phyloP scores from a whole-genome alignment of 2,329 filamentous ascomycete species.

The Shiraia sp. region DNA sequence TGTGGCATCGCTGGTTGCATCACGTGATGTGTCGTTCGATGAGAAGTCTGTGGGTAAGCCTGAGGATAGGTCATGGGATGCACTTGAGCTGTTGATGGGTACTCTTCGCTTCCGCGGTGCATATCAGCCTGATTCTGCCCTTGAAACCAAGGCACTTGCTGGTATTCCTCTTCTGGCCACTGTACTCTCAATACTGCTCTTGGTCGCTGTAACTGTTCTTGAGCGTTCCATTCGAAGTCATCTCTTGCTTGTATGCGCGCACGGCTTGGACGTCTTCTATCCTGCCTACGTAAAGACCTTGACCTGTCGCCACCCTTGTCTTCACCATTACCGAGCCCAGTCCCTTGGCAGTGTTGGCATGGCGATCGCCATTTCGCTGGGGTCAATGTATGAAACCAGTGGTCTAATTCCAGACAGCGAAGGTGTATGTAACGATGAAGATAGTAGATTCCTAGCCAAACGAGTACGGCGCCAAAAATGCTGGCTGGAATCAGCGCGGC shows the following conservation, averaged over 20 bases:
- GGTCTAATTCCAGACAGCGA: constrained; percentile 17
- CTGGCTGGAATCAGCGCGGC: constrained; percentile 22
- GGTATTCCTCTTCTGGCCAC: background rate
- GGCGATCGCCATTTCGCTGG: background rate
- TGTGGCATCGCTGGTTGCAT: background rate
- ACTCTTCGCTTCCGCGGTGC: constrained; percentile 1
- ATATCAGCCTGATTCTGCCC: constrained; percentile 1
- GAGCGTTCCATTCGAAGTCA: background rate
- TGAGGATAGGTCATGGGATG: background rate
- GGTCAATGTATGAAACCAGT: constrained; percentile 16
- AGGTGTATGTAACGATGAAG: constrained; percentile 20
- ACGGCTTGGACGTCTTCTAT: background rate
- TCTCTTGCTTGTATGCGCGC: background rate
- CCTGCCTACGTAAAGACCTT: constrained; percentile 1
- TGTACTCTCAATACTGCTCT: background rate
- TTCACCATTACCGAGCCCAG: background rate
- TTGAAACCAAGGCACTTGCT: constrained; percentile 3
- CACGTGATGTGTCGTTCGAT: background rate
- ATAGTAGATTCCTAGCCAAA: constrained; percentile 23
- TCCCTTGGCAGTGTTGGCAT: constrained; percentile 4
- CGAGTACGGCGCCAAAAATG: constrained; percentile 22
- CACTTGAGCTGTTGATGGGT: background rate
- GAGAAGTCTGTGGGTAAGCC: background rate
- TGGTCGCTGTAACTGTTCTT: background rate
- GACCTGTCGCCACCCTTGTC: constrained; percentile 2